Percentiles rank a stretch among this genome's conserved stretches.
phyloP scores from a whole-genome alignment of 1,284 basidiomycete genomes.

The Athelia sp. region DNA sequence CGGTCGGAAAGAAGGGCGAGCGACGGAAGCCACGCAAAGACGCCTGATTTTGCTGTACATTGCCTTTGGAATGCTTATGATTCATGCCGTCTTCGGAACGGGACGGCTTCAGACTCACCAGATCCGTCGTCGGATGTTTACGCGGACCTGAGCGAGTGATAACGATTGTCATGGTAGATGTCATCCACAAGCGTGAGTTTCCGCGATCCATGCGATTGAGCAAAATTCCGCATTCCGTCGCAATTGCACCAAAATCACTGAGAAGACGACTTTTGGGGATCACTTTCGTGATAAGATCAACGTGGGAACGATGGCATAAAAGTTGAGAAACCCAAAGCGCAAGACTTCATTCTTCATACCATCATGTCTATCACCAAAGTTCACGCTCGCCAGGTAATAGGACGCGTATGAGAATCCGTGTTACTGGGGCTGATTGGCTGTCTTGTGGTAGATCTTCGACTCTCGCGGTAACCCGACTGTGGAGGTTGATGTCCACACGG shows the following conservation, averaged over 20 bases:
- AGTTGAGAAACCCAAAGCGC: background rate
- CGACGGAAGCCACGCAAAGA: constrained; percentile 31
- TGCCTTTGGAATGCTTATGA: background rate
- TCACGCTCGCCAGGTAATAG: constrained; percentile 80
- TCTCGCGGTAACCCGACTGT: constrained; percentile 95
- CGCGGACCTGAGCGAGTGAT: too few species aligned
- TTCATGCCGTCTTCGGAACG: constrained; percentile 3
- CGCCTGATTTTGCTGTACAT: constrained; percentile 6
- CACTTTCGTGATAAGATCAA: constrained; percentile 4
- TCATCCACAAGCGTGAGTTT: background rate
- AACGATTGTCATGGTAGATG: too few species aligned
- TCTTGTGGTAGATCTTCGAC: constrained; percentile 83
- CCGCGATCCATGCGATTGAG: background rate
- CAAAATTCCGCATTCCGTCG: constrained; percentile 1
- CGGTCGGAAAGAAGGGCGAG: constrained; percentile 41
- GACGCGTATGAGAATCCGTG: background rate
- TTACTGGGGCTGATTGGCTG: background rate
- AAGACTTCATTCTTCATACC: constrained; percentile 14
- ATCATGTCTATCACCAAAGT: constrained; percentile 86
- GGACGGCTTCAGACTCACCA: too few species aligned
- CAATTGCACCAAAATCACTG: background rate
- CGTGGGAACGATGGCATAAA: background rate
- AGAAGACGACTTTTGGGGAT: background rate
- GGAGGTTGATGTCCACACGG: constrained; percentile 90
- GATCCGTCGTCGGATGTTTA: too few species aligned